Base-by-base conservation (phyloP, 139 green algal genomes). In the Closterium sp. region DNA sequence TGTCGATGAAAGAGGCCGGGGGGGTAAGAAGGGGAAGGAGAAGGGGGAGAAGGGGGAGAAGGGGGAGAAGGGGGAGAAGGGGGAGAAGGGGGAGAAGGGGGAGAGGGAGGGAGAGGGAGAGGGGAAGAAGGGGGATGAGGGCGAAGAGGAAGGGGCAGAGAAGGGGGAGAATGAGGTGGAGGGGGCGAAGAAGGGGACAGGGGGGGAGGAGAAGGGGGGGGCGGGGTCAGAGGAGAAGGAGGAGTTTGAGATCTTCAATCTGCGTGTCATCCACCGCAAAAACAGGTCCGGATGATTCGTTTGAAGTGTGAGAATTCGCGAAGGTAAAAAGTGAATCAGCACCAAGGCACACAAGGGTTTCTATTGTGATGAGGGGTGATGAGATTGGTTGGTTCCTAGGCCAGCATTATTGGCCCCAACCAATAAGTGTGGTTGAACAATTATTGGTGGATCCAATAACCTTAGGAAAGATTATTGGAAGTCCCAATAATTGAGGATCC, bases 251-350 rank as follows among this genome's bases (percentile, higher is more conserved):
- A 87, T 86, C 30, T 93, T 94, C 31, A 30, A 91, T 23, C 83
- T 94, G 33, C 91, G 91, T 3, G 34, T 94, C n/a, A 93, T 94
- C 32, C 91, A 94, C 36, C 86, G 90, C 86, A 92, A 92, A 25
- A 93, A 93, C 69, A 32, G 90, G 89, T 91, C 76, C 10, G 89
- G 19, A 21, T 99, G 98, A 91, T 95, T 97, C 94, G 96, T 99
- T 69, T 95, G 97, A 92, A 97, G 98, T n/a, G n/a, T n/a, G n/a
- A n/a, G n/a, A n/a, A n/a, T n/a, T n/a, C n/a, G n/a, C n/a, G n/a
- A n/a, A n/a, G n/a, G n/a, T n/a, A n/a, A n/a, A n/a, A n/a, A n/a
- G n/a, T n/a, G n/a, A n/a, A n/a, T n/a, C n/a, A n/a, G n/a, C n/a
- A n/a, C n/a, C n/a, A n/a, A n/a, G n/a, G n/a, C n/a, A n/a, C n/a